Percentiles rank a stretch among this genome's conserved stretches.
phyloP scores from a whole-genome alignment of 768 basidiomycete genomes.

The Podaxis sp. region DNA sequence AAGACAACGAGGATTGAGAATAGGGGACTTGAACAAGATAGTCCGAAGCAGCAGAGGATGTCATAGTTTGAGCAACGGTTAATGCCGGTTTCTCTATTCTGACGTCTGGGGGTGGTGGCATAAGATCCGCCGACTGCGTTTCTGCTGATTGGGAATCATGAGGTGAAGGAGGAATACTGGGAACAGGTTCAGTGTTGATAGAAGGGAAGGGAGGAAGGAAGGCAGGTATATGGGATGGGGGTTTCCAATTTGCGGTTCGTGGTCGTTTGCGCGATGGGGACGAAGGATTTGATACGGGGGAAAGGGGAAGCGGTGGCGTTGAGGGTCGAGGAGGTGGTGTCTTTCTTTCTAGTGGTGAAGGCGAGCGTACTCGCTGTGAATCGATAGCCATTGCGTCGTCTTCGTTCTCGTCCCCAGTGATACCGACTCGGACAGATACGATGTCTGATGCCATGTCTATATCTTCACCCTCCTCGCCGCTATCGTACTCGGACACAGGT shows the following conservation, averaged over 20 bases:
- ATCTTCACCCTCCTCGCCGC: constrained; percentile 29
- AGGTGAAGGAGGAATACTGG: constrained; percentile 28
- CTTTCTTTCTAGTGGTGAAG: constrained; percentile 22
- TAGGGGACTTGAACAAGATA: constrained; percentile 74
- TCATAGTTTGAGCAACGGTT: constrained; percentile 40
- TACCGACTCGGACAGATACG: constrained; percentile 22
- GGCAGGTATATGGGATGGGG: constrained; percentile 62
- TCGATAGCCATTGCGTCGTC: constrained; percentile 30
- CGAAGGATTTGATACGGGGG: constrained; percentile 56
- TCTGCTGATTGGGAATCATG: constrained; percentile 31
- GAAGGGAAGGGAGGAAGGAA: constrained; percentile 76
- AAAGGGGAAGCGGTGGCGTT: constrained; percentile 48
- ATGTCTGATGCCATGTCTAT: constrained; percentile 16
- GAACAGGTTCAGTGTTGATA: constrained; percentile 29
- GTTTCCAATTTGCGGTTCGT: constrained; percentile 54
- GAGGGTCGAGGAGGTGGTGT: constrained; percentile 24
- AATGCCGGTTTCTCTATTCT: constrained; percentile 37
- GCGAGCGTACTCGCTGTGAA: not conserved
- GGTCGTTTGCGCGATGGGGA: constrained; percentile 58
- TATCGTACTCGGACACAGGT: constrained; percentile 29
- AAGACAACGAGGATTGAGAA: constrained; percentile 65
- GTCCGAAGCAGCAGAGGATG: constrained; percentile 58
- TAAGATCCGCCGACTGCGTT: constrained; percentile 27
- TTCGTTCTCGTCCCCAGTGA: constrained; percentile 16
- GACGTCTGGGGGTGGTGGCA: constrained; percentile 23